Evolutionary conservation across 768 basidiomycete species (phyloP).

Genomic region (Phaeotremella fagi): DNA sequence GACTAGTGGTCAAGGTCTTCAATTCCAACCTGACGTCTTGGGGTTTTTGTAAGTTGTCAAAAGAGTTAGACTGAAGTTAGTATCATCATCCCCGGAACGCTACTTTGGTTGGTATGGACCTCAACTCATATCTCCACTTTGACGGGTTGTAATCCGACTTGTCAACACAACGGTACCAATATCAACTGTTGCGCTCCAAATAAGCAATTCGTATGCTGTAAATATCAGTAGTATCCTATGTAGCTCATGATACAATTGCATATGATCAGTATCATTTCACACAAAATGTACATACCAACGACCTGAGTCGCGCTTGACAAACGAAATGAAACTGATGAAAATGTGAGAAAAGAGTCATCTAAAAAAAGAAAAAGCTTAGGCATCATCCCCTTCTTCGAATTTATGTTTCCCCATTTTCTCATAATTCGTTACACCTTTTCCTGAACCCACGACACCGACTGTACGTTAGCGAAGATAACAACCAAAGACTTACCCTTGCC

Average conservation of each 20-base stretch:
- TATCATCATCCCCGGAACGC: conserved; percentile 15
- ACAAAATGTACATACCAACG: not conserved
- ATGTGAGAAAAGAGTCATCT: not conserved
- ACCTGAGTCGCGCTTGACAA: too few relatives aligned
- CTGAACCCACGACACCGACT: conserved; percentile 49
- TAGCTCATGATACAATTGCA: too few relatives aligned
- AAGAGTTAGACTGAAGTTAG: not conserved
- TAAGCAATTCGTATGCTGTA: not conserved
- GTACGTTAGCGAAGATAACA: not conserved
- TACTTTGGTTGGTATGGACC: conserved; percentile 19
- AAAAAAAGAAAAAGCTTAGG: not conserved
- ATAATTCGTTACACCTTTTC: conserved; percentile 45
- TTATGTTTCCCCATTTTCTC: conserved; percentile 49
- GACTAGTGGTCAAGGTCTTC: not conserved
- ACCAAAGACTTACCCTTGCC: conserved; percentile 25
- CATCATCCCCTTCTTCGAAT: conserved; percentile 33
- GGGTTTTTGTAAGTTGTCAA: conserved; percentile 20
- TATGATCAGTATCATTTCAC: not conserved
- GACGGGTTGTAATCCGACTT: not conserved
- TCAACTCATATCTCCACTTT: not conserved
- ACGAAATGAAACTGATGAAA: too few relatives aligned
- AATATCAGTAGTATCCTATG: too few relatives aligned
- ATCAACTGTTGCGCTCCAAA: not conserved
- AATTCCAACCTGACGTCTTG: conserved; percentile 15
- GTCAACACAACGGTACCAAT: not conserved